These are phyloP conservation scores for Suillus subalutaceus DNA, from an alignment of 768 basidiomycete species.

Conservation along the genomic window DNA sequence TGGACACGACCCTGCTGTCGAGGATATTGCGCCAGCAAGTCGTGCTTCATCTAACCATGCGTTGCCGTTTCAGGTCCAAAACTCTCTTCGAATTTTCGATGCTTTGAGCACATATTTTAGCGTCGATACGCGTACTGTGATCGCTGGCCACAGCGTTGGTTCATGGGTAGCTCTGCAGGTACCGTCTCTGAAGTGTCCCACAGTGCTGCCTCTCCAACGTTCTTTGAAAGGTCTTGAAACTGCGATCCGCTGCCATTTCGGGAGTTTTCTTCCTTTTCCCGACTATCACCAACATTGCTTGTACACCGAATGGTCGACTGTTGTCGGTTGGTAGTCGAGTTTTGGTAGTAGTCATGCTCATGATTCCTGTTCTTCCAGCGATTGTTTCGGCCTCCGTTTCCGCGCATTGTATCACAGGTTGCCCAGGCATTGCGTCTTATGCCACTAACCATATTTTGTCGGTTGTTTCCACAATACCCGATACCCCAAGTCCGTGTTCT, in stretches of 20 bases:
- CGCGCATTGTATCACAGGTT: constrained; percentile 45
- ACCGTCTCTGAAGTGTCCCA: constrained; percentile 14
- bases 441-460: constrained; percentile 45
- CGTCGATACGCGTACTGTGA: constrained; percentile 41
- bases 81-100: constrained; percentile 57
- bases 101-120: constrained; percentile 38
- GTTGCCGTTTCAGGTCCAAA: constrained; percentile 55
- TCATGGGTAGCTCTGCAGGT: constrained; percentile 70
- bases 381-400: constrained; percentile 50
- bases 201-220: not conserved
- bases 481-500: constrained; percentile 47
- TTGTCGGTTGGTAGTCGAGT: constrained; percentile 51
- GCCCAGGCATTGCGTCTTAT: constrained; percentile 45
- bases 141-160: constrained; percentile 74
- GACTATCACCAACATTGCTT: constrained; percentile 61
- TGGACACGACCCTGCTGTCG: constrained; percentile 55
- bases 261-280: constrained; percentile 70
- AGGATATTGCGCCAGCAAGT: not conserved
- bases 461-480: constrained; percentile 57
- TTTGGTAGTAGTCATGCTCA: not conserved
- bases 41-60: constrained; percentile 31
- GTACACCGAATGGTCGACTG: constrained; percentile 63
- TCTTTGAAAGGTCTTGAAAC: constrained; percentile 51
- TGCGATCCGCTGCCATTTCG: constrained; percentile 38
- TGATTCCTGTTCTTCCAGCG: constrained; percentile 35